phyloP scores from a whole-genome alignment of 495 filamentous ascomycete species.

The Penicillium coffeae region DNA sequence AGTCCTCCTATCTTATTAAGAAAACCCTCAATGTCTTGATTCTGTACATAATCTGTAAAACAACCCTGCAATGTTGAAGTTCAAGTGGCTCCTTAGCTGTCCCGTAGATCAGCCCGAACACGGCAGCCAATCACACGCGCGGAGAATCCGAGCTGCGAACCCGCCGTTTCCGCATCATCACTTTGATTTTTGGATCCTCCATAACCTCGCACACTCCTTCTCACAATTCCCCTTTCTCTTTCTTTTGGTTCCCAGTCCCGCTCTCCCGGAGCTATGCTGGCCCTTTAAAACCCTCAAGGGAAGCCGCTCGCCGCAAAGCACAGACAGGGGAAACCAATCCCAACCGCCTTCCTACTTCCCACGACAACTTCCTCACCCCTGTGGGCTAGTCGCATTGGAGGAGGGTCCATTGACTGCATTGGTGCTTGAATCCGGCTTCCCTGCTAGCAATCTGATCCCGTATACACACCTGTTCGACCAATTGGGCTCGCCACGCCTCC shows the following conservation, averaged over 20 bases:
- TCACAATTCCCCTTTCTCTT: conserved; percentile 11
- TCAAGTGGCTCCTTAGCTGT: neutral
- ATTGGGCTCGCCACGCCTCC: no score
- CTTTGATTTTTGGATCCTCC: conserved; percentile 14
- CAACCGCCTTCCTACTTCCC: conserved; percentile 5
- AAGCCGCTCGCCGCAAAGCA: conserved; percentile 26
- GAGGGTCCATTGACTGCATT: conserved; percentile 13
- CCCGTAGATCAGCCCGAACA: conserved; percentile 8
- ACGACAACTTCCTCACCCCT: conserved; percentile 3
- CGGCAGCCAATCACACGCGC: conserved; percentile 29
- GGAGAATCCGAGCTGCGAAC: conserved; percentile 27
- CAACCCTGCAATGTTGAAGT: neutral
- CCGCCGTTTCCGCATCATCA: conserved; percentile 28
- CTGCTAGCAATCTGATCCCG: conserved; percentile 4
- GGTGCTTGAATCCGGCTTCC: conserved; percentile 25
- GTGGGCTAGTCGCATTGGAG: conserved; percentile 6
- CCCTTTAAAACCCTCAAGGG: conserved; percentile 20
- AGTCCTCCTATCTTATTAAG: conserved; percentile 30
- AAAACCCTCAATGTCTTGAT: conserved; percentile 7
- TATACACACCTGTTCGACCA: no score
- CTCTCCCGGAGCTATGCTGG: conserved; percentile 17
- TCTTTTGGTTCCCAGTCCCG: neutral
- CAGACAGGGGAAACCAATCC: conserved; percentile 22
- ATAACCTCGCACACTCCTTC: neutral
- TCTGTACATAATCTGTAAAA: neutral